Evolutionary conservation across 78 protist genomes (phyloP).

Genomic region (Dictyostelium firmibasis): DNA sequence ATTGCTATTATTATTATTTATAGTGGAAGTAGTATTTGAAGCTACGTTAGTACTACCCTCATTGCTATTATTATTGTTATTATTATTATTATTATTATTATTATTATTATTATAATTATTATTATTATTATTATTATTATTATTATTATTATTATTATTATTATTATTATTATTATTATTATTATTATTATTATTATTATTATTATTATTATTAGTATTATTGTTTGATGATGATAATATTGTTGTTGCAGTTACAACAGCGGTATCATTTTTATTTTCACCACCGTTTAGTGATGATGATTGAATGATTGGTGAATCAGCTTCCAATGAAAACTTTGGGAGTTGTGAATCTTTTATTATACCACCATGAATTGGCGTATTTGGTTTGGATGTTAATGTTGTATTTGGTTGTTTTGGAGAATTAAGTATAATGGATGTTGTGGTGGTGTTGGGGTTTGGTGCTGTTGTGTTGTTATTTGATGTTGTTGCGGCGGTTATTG

Average conservation of each 20-base stretch:
- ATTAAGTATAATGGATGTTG: neutral
- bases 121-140: neutral
- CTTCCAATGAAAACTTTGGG: conserved; percentile 25
- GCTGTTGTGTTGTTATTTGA: neutral
- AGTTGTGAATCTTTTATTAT: conserved; percentile 27
- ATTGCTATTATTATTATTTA: neutral
- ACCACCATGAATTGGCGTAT: neutral
- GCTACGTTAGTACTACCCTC: neutral
- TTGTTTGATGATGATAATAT: too few relatives aligned
- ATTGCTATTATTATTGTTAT: neutral
- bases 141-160: neutral
- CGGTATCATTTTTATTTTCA: neutral
- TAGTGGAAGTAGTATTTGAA: neutral
- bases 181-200: neutral
- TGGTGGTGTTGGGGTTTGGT: neutral
- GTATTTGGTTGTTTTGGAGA: neutral
- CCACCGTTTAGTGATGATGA: neutral
- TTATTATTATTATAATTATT: neutral
- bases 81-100: neutral
- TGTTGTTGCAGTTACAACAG: neutral
- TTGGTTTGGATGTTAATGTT: neutral
- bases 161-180: neutral
- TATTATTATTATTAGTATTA: too few relatives aligned
- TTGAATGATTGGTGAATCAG: conserved; percentile 17
- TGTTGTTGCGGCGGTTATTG: neutral